Conservation (phyloP, 2,329 filamentous ascomycete genomes). For the Periconia sp. region DNA sequence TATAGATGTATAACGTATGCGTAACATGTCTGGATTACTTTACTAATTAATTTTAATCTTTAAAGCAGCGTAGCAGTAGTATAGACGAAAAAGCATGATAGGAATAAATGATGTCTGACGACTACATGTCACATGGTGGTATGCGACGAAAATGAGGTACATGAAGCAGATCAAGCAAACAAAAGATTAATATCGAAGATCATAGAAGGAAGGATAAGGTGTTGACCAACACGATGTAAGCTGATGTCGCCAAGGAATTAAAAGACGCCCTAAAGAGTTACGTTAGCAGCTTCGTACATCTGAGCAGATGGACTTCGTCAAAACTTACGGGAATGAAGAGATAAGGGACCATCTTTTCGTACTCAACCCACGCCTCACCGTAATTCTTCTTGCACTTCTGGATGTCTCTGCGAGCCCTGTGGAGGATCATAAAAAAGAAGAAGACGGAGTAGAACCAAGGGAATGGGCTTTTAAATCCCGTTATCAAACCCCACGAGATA, state of each 20-base stretch:
- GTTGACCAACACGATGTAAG: not conserved
- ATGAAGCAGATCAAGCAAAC: not conserved
- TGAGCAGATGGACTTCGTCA: not conserved
- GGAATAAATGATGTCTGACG: not conserved
- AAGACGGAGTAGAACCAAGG: constrained; percentile 89
- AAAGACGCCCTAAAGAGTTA: not conserved
- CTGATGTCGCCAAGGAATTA: not conserved
- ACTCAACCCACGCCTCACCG: constrained; percentile 79
- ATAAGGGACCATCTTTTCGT: constrained; percentile 78
- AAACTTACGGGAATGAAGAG: constrained; percentile 72
- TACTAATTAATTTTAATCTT: too few relatives aligned
- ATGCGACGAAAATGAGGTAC: not conserved
- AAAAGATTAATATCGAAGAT: too few relatives aligned
- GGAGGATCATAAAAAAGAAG: constrained; percentile 77
- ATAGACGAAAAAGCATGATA: not conserved
- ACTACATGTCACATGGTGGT: not conserved
- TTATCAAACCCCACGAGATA: constrained; percentile 76
- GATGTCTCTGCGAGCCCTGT: constrained; percentile 76
- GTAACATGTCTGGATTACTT: too few relatives aligned
- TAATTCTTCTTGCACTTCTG: constrained; percentile 76
- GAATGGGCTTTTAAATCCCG: constrained; percentile 77
- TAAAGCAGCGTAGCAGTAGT: too few relatives aligned
- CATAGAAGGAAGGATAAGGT: too few relatives aligned
- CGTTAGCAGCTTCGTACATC: not conserved
- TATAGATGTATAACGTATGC: too few relatives aligned